Base-by-base conservation (phyloP, 2,329 filamentous ascomycete species). In the Fusarium secorum region DNA sequence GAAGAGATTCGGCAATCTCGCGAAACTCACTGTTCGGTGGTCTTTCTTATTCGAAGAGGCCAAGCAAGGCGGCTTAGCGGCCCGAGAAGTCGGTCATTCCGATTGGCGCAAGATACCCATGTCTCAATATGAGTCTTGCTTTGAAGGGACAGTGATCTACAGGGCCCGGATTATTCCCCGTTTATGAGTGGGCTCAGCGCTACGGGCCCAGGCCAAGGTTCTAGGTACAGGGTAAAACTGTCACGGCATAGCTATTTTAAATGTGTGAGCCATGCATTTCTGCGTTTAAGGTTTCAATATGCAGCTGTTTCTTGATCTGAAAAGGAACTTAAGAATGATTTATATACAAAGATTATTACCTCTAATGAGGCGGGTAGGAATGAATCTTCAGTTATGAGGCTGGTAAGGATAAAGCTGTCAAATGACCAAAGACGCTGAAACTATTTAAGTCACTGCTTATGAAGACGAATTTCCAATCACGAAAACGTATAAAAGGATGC, bases 171-270 rank as follows among this genome's bases (percentile, higher is more conserved):
- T 4, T 20, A n/a, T 11, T 45, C 18, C 11, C 42, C 4, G 18
- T 18, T 14, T 7, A 44, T 17, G 1, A 26, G 15, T 20, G 17
- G 18, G 17, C 24, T 45, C 18, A 14, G 2, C 42, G 8, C 18
- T 11, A n/a, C 13, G 9, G 26, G 26, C 18, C 26, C 13, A 46
- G 26, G 18, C 13, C 13, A 4, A n/a, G 26, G 13, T 28, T 28
- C 7, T 10, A 4, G 24, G 44, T 46, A 15, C 9, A 46, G 24
- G 26, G 44, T 46, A 28, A n/a, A 13, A 10, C 6, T 5, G 36
- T n/a, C 1, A 5, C 18, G 2, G 11, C 7, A 7, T 20, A 22
- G 14, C 4, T 13, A 26, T 9, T 18, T 8, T 9, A 7, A 6
- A 9, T 5, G 0, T 26, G 22, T 26, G 11, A 44, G 6, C 15